phyloP scores from a whole-genome alignment of 73 alveolate genomes.

The Blepharisma stoltei region DNA sequence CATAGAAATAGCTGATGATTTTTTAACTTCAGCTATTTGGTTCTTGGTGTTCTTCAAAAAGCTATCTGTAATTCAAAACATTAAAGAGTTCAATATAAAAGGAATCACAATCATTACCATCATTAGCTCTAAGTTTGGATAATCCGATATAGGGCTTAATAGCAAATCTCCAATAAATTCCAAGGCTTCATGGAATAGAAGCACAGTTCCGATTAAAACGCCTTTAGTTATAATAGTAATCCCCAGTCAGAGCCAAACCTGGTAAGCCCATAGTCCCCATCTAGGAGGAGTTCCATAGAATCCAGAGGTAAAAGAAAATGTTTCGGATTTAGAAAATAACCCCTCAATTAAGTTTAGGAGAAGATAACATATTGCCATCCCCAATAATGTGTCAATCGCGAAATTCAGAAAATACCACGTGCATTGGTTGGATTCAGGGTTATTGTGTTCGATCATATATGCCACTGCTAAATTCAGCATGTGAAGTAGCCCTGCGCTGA shows the following conservation, averaged over 20 bases:
- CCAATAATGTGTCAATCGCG: constrained; percentile 32
- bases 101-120: constrained; percentile 17
- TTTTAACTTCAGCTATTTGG: background rate
- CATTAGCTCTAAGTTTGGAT: constrained; percentile 8
- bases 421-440: constrained; percentile 27
- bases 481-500: constrained; percentile 42
- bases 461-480: constrained; percentile 26
- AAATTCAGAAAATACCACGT: constrained; percentile 47
- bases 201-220: background rate
- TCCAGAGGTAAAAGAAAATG: background rate
- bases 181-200: background rate
- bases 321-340: background rate
- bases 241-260: background rate
- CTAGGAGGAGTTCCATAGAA: background rate
- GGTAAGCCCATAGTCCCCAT: constrained; percentile 10
- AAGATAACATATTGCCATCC: constrained; percentile 1
- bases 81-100: background rate
- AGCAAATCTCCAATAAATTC: background rate
- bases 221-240: background rate
- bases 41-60: constrained; percentile 3
- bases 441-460: background rate
- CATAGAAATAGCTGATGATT: too few relatives aligned
- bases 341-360: background rate
- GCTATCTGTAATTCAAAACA: background rate
- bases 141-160: background rate